A percentile compares a stretch with the other conserved stretches of the same genome.
These are phyloP conservation scores for Apostasia shenzhenica DNA, from an alignment of 106 monocot species.

Conservation along the genomic window DNA sequence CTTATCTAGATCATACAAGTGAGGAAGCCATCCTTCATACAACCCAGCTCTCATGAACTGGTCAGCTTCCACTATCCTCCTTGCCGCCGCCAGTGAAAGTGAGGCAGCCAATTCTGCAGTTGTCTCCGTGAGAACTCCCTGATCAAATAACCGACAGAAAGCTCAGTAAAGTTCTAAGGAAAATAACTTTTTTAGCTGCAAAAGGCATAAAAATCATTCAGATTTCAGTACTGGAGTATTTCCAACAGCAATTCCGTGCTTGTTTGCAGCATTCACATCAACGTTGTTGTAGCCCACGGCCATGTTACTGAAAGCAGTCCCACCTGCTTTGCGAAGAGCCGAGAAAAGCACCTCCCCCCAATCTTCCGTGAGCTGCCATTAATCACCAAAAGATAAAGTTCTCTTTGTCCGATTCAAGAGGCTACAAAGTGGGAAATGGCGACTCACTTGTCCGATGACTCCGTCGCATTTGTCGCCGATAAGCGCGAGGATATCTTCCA, in stretches of 20 bases:
- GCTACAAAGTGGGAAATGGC: background rate
- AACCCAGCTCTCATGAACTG: constrained; percentile 93
- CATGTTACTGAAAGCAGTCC: constrained; percentile 97
- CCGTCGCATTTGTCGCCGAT: constrained; percentile 88
- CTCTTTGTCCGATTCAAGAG: background rate
- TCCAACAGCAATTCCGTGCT: constrained; percentile 79
- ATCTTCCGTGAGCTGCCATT: constrained; percentile 82
- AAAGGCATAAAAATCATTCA: background rate
- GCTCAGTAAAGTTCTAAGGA: background rate
- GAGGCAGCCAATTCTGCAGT: constrained; percentile 94
- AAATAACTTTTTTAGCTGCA: background rate
- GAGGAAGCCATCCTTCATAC: constrained; percentile 97
- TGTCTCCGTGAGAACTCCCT: constrained; percentile 99
- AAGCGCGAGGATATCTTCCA: constrained; percentile 90
- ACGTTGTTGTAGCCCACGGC: constrained; percentile 99
- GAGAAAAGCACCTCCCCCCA: constrained; percentile 98
- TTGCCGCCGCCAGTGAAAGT: constrained; percentile 77
- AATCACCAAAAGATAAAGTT: background rate
- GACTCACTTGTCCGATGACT: constrained; percentile 80
- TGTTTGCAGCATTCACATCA: constrained; percentile 77
- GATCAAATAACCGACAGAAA: background rate
- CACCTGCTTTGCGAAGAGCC: constrained; percentile 80
- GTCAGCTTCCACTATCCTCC: constrained; percentile 97
- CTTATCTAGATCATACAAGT: constrained; percentile 47
- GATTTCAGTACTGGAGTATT: constrained; percentile 71